Percentiles rank a stretch among this genome's conserved stretches.
Conservation (phyloP, 345 rosid genomes). For the Eucalyptus victrix region DNA sequence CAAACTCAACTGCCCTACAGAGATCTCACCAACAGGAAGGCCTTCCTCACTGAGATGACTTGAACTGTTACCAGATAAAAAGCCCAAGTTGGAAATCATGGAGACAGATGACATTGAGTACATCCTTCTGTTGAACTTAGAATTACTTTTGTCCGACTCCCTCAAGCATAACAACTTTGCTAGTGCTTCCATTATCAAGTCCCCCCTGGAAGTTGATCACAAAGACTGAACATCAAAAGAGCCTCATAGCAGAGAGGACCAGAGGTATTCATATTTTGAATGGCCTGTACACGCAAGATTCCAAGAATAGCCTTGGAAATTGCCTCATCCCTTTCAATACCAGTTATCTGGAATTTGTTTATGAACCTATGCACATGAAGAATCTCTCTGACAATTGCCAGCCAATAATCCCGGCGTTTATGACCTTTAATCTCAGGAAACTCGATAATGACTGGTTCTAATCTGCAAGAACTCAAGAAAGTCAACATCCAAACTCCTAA, state of each 20-base stretch:
- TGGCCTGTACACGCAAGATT: slow-evolving; percentile 62
- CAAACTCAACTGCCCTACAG: slow-evolving; percentile 73
- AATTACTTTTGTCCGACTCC: slow-evolving; percentile 20
- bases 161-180: slow-evolving; percentile 47
- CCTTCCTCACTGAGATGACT: slow-evolving; percentile 24
- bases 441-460: slow-evolving; percentile 79
- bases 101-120: slow-evolving; percentile 53
- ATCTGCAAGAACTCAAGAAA: slow-evolving; percentile 32
- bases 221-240: slow-evolving; percentile 76
- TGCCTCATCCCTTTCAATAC: slow-evolving; percentile 57
- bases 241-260: slow-evolving; percentile 19
- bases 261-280: slow-evolving; percentile 45
- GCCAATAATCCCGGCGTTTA: slow-evolving; percentile 87
- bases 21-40: slow-evolving; percentile 67
- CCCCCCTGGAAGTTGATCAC: slow-evolving; percentile 97
- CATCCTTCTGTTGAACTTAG: slow-evolving; percentile 35
- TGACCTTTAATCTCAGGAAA: slow-evolving; percentile 94
- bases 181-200: slow-evolving; percentile 73
- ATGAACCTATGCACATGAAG: slow-evolving; percentile 55
- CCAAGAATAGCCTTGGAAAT: slow-evolving; percentile 82
- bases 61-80: slow-evolving; percentile 54
- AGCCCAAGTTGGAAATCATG: slow-evolving; percentile 72
- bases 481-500: not conserved
- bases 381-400: slow-evolving; percentile 64
- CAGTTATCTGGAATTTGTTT: slow-evolving; percentile 47